phyloP scores from a whole-genome alignment of 257 asterid species.

The Nicotiana knightiana region DNA sequence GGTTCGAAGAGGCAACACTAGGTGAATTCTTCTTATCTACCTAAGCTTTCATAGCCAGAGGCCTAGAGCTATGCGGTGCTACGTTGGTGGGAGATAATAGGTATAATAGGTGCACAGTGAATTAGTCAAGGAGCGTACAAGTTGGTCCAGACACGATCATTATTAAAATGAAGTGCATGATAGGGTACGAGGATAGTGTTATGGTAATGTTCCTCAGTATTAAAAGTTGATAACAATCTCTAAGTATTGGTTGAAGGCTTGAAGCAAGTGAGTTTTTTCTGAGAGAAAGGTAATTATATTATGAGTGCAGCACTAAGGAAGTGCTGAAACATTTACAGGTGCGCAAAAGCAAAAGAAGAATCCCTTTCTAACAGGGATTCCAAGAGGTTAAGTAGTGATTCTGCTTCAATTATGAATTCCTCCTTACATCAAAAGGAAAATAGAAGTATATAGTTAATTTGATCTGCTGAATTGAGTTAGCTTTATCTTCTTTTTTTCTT shows the following conservation, averaged over 20 bases:
- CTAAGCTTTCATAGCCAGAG: background rate
- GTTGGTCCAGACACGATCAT: background rate
- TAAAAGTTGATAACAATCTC: background rate
- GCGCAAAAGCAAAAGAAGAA: background rate
- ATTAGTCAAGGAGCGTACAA: background rate
- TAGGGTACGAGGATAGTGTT: background rate
- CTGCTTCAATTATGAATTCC: background rate
- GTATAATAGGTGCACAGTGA: background rate
- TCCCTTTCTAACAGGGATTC: background rate
- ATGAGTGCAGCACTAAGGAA: background rate
- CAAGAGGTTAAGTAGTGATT: background rate
- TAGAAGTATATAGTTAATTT: background rate
- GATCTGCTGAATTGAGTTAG: background rate
- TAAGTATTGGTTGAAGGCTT: background rate
- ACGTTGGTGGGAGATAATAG: background rate
- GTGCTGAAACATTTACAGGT: background rate
- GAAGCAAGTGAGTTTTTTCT: background rate
- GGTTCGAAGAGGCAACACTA: background rate
- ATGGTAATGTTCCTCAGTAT: background rate
- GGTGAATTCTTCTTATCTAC: background rate
- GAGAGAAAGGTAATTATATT: background rate
- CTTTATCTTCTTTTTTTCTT: background rate
- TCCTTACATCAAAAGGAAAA: background rate
- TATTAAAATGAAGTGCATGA: background rate
- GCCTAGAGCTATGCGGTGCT: background rate